Percentiles rank a stretch among this genome's conserved stretches.
These are phyloP conservation scores for Penicillium sp. DNA, from an alignment of 2,329 filamentous ascomycete species.

Conservation along the genomic window DNA sequence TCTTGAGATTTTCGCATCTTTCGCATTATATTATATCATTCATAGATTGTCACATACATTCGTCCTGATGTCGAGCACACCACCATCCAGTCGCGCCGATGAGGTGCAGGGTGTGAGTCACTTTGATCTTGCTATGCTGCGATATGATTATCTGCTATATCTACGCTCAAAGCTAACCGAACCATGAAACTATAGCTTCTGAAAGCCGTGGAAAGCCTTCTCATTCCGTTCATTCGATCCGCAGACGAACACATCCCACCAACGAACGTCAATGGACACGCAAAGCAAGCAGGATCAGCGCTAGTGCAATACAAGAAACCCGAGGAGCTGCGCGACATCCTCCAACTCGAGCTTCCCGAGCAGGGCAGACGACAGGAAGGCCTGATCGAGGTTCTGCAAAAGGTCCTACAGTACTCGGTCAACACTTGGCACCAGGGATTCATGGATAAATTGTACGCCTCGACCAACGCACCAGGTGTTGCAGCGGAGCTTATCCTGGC, in stretches of 20 bases:
- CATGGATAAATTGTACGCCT: constrained; percentile 89
- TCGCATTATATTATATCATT: background rate
- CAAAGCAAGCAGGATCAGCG: constrained; percentile 54
- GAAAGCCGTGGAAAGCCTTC: constrained; percentile 39
- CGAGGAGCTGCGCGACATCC: constrained; percentile 53
- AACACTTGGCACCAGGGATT: constrained; percentile 99
- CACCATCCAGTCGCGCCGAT: constrained; percentile 31
- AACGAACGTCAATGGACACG: constrained; percentile 44
- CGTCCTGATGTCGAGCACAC: constrained; percentile 22
- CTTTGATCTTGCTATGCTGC: background rate
- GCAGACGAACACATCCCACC: constrained; percentile 33
- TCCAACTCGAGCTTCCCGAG: constrained; percentile 53
- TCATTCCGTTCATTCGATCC: constrained; percentile 43
- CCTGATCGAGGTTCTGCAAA: constrained; percentile 63
- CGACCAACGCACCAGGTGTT: constrained; percentile 80
- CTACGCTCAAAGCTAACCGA: background rate
- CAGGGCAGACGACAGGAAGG: constrained; percentile 60
- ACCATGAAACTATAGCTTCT: constrained; percentile 27
- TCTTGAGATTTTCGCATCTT: constrained; percentile 1
- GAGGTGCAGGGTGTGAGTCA: constrained; percentile 42
- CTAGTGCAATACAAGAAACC: constrained; percentile 61
- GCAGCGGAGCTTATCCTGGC: constrained; percentile 79
- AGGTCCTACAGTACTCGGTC: constrained; percentile 76
- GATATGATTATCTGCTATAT: background rate
- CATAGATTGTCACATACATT: background rate